Conservation (phyloP, 208 protist species). For the Entamoeba histolytica region DNA sequence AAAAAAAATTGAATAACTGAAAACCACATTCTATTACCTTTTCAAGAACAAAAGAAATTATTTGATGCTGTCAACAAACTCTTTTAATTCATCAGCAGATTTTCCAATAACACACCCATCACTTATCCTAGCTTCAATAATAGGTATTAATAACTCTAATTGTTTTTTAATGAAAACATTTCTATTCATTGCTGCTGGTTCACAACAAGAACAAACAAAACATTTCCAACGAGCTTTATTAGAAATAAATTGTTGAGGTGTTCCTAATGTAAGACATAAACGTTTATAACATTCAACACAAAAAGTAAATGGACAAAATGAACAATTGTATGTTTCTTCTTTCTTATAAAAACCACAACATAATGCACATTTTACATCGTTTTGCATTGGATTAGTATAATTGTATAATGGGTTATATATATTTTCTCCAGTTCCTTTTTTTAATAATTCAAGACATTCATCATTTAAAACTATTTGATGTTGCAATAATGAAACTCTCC, state of each 20-base stretch:
- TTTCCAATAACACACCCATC: neutral
- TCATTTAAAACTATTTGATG: neutral
- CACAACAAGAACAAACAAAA: neutral
- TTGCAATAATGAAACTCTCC: neutral
- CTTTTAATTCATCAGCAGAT: neutral
- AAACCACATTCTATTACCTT: neutral
- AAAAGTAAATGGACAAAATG: neutral
- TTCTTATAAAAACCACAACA: neutral
- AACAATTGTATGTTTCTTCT: neutral
- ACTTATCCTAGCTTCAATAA: neutral
- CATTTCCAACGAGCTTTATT: neutral
- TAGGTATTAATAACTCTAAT: neutral
- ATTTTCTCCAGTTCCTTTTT: neutral
- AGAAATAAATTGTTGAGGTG: neutral
- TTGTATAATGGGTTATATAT: neutral
- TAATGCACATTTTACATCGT: neutral
- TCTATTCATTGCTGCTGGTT: neutral
- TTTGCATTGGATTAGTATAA: neutral
- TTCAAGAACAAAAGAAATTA: neutral
- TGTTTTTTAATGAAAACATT: neutral
- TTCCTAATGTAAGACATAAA: neutral
- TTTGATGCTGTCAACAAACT: neutral
- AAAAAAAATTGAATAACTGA: neutral
- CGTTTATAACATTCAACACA: neutral
- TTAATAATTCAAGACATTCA: neutral